These are phyloP conservation scores for Pugionium cornutum DNA, from an alignment of 345 rosid genomes.

Conservation along the genomic window DNA sequence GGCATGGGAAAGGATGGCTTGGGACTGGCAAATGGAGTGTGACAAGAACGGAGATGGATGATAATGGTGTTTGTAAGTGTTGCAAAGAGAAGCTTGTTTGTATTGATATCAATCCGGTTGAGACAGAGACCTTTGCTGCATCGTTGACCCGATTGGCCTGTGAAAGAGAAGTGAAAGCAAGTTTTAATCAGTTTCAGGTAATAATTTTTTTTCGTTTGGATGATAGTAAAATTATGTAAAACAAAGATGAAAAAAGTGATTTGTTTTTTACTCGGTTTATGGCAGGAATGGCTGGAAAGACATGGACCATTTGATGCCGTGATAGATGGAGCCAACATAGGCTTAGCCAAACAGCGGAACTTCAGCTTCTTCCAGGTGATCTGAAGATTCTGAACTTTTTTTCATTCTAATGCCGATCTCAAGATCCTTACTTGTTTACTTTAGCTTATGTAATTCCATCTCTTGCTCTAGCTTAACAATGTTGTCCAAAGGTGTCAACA, in stretches of 20 bases:
- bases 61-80: constrained; percentile 63
- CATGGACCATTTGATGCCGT: constrained; percentile 97
- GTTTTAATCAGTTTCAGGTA: constrained; percentile 72
- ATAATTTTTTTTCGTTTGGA: background rate
- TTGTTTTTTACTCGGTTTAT: background rate
- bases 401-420: constrained; percentile 7
- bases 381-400: background rate
- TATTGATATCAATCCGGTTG: constrained; percentile 87
- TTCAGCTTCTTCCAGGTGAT: constrained; percentile 74
- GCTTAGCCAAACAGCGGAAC: constrained; percentile 52
- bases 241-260: background rate
- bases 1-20: constrained; percentile 98
- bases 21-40: constrained; percentile 80
- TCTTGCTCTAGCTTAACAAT: constrained; percentile 59
- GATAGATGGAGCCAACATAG: constrained; percentile 84
- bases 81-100: constrained; percentile 87
- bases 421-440: constrained; percentile 11
- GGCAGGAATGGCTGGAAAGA: constrained; percentile 76
- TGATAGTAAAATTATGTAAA: background rate
- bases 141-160: constrained; percentile 69
- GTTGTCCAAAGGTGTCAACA: constrained; percentile 54
- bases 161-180: constrained; percentile 59
- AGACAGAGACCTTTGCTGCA: constrained; percentile 70
- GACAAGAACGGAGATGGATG: constrained; percentile 64
- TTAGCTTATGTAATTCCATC: constrained; percentile 1